A percentile compares a stretch with the other conserved stretches of the same genome.
Conservation (phyloP, 129 eudicot species). For the Artemisia annua region DNA sequence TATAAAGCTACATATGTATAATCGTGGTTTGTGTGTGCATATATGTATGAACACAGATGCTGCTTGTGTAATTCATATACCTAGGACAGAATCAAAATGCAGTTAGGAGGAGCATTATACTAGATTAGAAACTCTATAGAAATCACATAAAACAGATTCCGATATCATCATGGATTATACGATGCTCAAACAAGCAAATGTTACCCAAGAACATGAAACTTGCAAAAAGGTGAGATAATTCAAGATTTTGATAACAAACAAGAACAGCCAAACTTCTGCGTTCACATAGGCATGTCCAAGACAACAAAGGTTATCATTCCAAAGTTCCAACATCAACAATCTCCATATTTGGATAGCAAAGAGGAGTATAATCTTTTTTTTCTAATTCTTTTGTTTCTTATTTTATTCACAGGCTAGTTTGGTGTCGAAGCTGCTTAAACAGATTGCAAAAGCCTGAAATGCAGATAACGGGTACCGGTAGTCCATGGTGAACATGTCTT, state of each 20-base stretch:
- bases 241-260: conserved; percentile 22
- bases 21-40: too few relatives aligned
- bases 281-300: conserved; percentile 18
- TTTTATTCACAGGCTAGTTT: conserved; percentile 79
- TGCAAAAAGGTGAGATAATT: conserved; percentile 7
- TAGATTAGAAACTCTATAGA: background rate
- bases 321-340: conserved; percentile 12
- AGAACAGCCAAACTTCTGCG: conserved; percentile 5
- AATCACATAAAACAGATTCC: too few relatives aligned
- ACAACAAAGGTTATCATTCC: background rate
- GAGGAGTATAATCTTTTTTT: conserved; percentile 11
- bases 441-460: conserved; percentile 77
- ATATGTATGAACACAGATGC: too few relatives aligned
- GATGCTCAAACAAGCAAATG: background rate
- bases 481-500: conserved; percentile 78
- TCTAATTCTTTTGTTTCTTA: conserved; percentile 11
- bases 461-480: conserved; percentile 73
- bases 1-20: too few relatives aligned
- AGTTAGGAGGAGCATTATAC: background rate
- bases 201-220: conserved; percentile 10
- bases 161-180: background rate
- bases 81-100: background rate
- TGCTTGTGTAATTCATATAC: too few relatives aligned
- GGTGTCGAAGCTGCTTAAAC: conserved; percentile 85
- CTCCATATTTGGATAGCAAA: background rate